These are phyloP conservation scores for Dentipellis fragilis DNA, from an alignment of 768 basidiomycete genomes.

Conservation along the genomic window DNA sequence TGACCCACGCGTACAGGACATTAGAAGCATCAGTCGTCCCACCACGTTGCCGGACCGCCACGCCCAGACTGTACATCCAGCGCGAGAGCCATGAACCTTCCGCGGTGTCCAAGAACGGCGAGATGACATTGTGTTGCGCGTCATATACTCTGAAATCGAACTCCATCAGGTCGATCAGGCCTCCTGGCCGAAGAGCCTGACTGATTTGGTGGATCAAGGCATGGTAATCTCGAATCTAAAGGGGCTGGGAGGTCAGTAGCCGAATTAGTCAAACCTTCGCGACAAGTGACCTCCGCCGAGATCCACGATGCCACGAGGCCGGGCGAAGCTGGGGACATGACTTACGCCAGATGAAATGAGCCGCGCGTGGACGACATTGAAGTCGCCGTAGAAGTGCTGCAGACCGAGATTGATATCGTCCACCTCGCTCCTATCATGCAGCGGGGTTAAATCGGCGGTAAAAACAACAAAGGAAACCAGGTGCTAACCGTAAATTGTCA, in stretches of 20 bases:
- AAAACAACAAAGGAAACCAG: neutral
- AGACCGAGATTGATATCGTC: conserved; percentile 81
- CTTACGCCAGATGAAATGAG: conserved; percentile 67
- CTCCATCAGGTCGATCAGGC: conserved; percentile 57
- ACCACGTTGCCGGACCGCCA: conserved; percentile 46
- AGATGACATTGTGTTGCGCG: conserved; percentile 31
- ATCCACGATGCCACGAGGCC: neutral
- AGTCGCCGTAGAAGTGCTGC: conserved; percentile 72
- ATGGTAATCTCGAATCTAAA: conserved; percentile 59
- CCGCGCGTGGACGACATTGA: conserved; percentile 66
- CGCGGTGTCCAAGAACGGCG: conserved; percentile 31
- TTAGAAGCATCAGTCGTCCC: conserved; percentile 55
- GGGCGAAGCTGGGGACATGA: conserved; percentile 6
- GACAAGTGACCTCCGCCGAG: conserved; percentile 4
- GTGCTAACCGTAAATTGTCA: conserved; percentile 50
- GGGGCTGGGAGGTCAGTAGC: conserved; percentile 5
- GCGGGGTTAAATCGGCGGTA: conserved; percentile 1
- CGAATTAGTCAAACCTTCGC: neutral
- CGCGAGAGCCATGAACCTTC: conserved; percentile 49
- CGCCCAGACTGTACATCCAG: conserved; percentile 47
- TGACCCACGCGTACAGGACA: conserved; percentile 45
- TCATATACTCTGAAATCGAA: conserved; percentile 63
- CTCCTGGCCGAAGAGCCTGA: conserved; percentile 58
- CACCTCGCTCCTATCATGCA: conserved; percentile 54
- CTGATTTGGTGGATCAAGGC: conserved; percentile 56